Conservation (phyloP, 352 stramenopile species). For the Pythium apleroticum region DNA sequence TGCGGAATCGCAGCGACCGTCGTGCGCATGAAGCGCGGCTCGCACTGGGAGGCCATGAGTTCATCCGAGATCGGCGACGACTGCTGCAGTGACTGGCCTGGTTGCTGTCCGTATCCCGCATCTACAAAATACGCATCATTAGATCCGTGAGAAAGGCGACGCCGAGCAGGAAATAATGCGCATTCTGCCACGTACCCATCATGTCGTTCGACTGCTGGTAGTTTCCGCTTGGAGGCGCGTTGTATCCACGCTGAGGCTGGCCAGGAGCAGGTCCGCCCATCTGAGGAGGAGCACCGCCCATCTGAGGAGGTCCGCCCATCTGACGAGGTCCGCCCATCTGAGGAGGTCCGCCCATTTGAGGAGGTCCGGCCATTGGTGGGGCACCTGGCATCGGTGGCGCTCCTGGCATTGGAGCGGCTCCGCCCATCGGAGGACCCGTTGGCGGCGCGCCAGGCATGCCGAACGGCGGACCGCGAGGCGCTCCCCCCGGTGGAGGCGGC, state of each 20-base stretch:
- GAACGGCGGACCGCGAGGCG: slow-evolving; percentile 26
- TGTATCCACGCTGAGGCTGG: slow-evolving; percentile 28
- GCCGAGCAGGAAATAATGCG: neutral
- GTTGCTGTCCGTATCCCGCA: slow-evolving; percentile 45
- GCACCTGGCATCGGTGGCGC: slow-evolving; percentile 23
- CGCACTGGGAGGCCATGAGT: slow-evolving; percentile 71
- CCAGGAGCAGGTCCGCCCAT: slow-evolving; percentile 27
- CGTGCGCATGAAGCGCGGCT: slow-evolving; percentile 82
- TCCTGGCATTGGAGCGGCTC: slow-evolving; percentile 19
- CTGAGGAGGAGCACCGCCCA: slow-evolving; percentile 21
- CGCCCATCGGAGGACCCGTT: slow-evolving; percentile 31
- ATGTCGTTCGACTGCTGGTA: slow-evolving; percentile 79
- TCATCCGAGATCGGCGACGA: slow-evolving; percentile 55
- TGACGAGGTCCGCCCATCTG: slow-evolving; percentile 34
- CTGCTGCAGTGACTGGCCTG: slow-evolving; percentile 44
- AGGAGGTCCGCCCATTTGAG: slow-evolving; percentile 19
- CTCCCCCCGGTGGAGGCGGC: slow-evolving; percentile 22
- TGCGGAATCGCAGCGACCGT: slow-evolving; percentile 75
- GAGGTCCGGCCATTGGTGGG: slow-evolving; percentile 19
- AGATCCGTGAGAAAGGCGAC: neutral
- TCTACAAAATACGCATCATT: slow-evolving; percentile 31
- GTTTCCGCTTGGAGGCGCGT: slow-evolving; percentile 62
- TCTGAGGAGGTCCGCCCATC: slow-evolving; percentile 26
- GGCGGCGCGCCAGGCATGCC: slow-evolving; percentile 22
- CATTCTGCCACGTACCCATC: slow-evolving; percentile 66